Percentiles rank a stretch among this genome's conserved stretches.
Evolutionary conservation across 2,329 filamentous ascomycete genomes (phyloP).

Genomic region (Calonectria honghensis): DNA sequence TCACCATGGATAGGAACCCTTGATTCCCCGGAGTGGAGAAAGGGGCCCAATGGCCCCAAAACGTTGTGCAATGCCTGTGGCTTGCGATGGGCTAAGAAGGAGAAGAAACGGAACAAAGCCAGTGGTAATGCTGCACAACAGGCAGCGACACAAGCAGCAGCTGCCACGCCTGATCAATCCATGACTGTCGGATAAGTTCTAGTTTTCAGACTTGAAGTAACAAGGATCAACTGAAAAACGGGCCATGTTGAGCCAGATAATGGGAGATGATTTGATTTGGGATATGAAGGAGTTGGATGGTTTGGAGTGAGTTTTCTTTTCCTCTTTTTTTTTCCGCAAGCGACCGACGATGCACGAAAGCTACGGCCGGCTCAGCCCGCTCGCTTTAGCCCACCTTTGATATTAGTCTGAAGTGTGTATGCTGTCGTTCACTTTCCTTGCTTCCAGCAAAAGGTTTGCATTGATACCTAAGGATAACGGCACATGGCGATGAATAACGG

Average conservation of each 20-base stretch:
- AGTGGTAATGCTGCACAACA: slow-evolving; percentile 45
- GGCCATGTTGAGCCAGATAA: background rate
- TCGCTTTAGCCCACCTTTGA: slow-evolving; percentile 27
- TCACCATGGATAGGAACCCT: slow-evolving; percentile 76
- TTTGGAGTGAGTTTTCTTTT: slow-evolving; percentile 43
- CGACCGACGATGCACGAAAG: slow-evolving; percentile 52
- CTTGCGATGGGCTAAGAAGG: slow-evolving; percentile 84
- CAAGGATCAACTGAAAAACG: background rate
- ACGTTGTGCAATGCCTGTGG: slow-evolving; percentile 97
- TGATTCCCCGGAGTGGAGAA: slow-evolving; percentile 96
- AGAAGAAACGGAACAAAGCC: slow-evolving; percentile 78
- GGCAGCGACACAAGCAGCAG: slow-evolving; percentile 9
- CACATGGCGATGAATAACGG: slow-evolving; percentile 10
- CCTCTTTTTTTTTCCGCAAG: slow-evolving; percentile 39
- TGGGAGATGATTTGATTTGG: background rate
- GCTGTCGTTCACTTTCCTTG: background rate
- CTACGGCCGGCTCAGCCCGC: slow-evolving; percentile 39
- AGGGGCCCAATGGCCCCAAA: slow-evolving; percentile 93
- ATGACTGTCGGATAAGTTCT: slow-evolving; percentile 40
- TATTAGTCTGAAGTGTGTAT: slow-evolving; percentile 29
- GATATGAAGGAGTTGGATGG: slow-evolving; percentile 36
- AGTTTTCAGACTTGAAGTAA: background rate
- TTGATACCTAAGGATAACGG: slow-evolving; percentile 50
- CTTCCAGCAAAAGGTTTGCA: slow-evolving; percentile 41
- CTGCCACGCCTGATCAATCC: slow-evolving; percentile 49